phyloP scores from a whole-genome alignment of 257 asterid species.

The Echites panduratus region DNA sequence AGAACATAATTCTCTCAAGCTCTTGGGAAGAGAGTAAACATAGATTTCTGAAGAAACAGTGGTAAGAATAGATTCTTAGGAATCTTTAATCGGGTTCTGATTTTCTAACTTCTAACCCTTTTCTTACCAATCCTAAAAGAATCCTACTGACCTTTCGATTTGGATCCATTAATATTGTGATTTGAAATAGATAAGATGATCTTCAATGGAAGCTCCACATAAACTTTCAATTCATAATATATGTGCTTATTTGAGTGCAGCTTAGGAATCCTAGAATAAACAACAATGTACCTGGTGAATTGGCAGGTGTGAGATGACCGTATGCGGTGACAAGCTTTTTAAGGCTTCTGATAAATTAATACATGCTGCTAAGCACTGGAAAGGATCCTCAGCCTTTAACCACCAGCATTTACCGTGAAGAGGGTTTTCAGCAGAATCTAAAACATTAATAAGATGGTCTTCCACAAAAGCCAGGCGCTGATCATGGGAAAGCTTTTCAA shows the following conservation, averaged over 20 bases:
- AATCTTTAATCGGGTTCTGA: not conserved
- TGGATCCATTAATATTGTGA: not conserved
- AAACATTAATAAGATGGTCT: slow-evolving; percentile 57
- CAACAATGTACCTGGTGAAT: slow-evolving; percentile 68
- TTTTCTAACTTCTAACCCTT: too few species aligned
- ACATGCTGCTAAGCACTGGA: slow-evolving; percentile 93
- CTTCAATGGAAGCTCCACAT: not conserved
- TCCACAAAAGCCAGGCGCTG: slow-evolving; percentile 81
- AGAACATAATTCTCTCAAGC: not conserved
- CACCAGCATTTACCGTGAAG: slow-evolving; percentile 87
- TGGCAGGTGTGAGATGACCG: slow-evolving; percentile 82
- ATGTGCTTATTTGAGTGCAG: not conserved
- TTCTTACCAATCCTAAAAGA: too few species aligned
- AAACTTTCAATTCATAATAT: not conserved
- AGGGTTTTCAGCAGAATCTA: slow-evolving; percentile 82
- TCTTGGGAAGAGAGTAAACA: not conserved
- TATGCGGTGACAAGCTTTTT: slow-evolving; percentile 73
- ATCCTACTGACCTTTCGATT: not conserved
- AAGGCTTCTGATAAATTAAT: slow-evolving; percentile 79
- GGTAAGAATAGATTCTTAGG: not conserved
- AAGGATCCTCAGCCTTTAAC: slow-evolving; percentile 95
- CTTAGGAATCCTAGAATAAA: not conserved
- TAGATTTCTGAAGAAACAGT: not conserved
- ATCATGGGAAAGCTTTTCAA: slow-evolving; percentile 82
- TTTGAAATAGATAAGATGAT: not conserved